Conservation (phyloP, 495 filamentous ascomycete species). For the Aspergillus mulundensis region DNA sequence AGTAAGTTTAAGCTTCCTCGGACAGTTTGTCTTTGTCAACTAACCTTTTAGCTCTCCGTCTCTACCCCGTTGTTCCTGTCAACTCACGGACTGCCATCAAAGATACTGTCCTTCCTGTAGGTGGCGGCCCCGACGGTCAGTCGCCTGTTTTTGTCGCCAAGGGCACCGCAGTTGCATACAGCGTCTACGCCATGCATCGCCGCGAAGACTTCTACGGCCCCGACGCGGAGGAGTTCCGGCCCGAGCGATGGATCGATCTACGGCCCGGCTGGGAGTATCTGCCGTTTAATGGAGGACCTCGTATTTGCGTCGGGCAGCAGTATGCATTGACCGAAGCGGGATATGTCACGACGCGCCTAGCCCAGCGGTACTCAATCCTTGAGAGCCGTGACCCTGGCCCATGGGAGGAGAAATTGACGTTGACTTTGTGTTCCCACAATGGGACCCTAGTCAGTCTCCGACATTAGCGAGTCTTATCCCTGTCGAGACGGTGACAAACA, state of each 20-base stretch:
- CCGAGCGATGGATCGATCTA: slow-evolving; percentile 60
- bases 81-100: slow-evolving; percentile 63
- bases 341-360: slow-evolving; percentile 60
- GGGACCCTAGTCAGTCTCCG: slow-evolving; percentile 15
- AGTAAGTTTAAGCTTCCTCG: background rate
- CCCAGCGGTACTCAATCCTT: slow-evolving; percentile 56
- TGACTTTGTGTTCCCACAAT: slow-evolving; percentile 10
- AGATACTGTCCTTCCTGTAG: slow-evolving; percentile 69
- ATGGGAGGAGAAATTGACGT: slow-evolving; percentile 15
- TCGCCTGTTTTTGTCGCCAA: slow-evolving; percentile 61
- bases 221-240: slow-evolving; percentile 52
- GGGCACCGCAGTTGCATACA: slow-evolving; percentile 45
- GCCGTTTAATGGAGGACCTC: slow-evolving; percentile 70
- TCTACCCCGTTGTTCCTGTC: slow-evolving; percentile 70
- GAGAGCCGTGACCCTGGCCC: slow-evolving; percentile 22
- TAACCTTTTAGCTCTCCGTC: slow-evolving; percentile 40
- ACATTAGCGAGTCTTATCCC: background rate
- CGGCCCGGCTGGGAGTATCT: slow-evolving; percentile 59
- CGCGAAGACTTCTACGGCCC: slow-evolving; percentile 41
- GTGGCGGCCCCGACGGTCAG: slow-evolving; percentile 65
- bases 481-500: background rate
- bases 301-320: slow-evolving; percentile 76
- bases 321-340: slow-evolving; percentile 67
- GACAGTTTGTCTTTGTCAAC: background rate
- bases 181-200: slow-evolving; percentile 71